Percentiles rank a stretch among this genome's conserved stretches.
phyloP scores from a whole-genome alignment of 1,139 yeast genomes.

The Yarrowia galli region DNA sequence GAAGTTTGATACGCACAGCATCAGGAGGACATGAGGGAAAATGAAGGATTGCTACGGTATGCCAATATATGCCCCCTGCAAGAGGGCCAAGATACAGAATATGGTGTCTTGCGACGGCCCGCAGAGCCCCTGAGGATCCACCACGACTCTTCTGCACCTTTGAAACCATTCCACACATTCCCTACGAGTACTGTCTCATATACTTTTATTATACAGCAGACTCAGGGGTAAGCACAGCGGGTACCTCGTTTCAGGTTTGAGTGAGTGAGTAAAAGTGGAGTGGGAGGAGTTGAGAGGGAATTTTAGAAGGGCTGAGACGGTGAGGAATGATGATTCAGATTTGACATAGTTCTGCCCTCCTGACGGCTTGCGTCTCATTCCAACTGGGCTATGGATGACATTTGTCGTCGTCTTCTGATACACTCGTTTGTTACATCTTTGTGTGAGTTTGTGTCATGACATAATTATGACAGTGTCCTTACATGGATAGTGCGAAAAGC shows the following conservation, averaged over 20 bases:
- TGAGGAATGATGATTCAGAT: neutral
- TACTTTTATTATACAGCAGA: slow-evolving; percentile 3
- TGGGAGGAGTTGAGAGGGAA: too few species aligned
- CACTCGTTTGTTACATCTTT: neutral
- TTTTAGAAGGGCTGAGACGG: neutral
- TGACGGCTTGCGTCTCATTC: neutral
- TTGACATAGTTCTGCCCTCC: neutral
- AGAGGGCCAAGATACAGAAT: neutral
- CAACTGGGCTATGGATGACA: neutral
- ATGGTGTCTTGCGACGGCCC: slow-evolving; percentile 5
- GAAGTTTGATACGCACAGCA: neutral
- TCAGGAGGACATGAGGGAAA: slow-evolving; percentile 10
- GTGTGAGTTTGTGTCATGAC: neutral
- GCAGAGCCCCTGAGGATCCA: slow-evolving; percentile 5
- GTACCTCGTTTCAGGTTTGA: slow-evolving; percentile 22
- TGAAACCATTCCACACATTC: slow-evolving; percentile 27
- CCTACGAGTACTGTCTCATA: slow-evolving; percentile 23
- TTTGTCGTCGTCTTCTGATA: neutral
- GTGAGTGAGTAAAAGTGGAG: too few species aligned
- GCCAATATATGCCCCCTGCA: neutral
- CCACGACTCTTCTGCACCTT: slow-evolving; percentile 9
- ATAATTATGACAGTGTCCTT: slow-evolving; percentile 1
- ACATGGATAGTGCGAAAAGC: too few species aligned
- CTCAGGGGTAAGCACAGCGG: slow-evolving; percentile 25
- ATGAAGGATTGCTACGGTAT: too few species aligned